Evolutionary conservation across 257 asterid genomes (phyloP), one percentile per base, ranked within the genome.

Genomic region (Hygrophila difformis): DNA sequence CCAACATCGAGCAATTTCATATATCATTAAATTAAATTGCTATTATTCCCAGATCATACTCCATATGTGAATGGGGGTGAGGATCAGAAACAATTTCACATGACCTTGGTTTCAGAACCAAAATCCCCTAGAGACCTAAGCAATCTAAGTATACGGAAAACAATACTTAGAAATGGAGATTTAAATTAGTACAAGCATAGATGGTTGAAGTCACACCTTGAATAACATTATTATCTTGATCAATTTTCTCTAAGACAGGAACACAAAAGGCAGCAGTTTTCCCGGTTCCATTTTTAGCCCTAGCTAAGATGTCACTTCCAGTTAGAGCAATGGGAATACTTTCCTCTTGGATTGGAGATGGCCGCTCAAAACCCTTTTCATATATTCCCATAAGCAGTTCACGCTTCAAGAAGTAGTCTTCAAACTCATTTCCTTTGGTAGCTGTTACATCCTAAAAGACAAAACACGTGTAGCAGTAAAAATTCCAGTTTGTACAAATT

Each of bases 221-320:
- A 63, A 83, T 83, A 18, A 57, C 66, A 56, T 79, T 76, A 45
- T 57, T 64, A 20, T 83, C 92, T 44, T 57, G 77, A 57, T 83
- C 94, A 59, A 83, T 79, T 72, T 77, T 83, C 68, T 83, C 93
- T 56, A 83, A 65, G 39, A 77, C 85, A 43, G 93, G 94, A 42
- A 79, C 66, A 53, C 92, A 79, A 68, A 83, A 83, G 38, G 93
- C 92, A 47, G 93, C 94, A 39, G 94, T 83, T 70, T 83, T 79
- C 35, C 88, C 93, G 41, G 94, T 83, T 67, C 94, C 93, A 67
- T 83, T 79, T 47, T 83, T 83, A 11, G 94, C 93, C 71, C 94
- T 71, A 42, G 94, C 93, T 61, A 83, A 61, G 49, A 79, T 77
- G 58, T 83, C 93, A 26, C 85, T 77, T 46, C 94, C 94, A 44